Evolutionary conservation across 2,329 filamentous ascomycete genomes (phyloP), one percentile per base, ranked within the genome.

Genomic region (Phaeosphaeriaceae sp.): DNA sequence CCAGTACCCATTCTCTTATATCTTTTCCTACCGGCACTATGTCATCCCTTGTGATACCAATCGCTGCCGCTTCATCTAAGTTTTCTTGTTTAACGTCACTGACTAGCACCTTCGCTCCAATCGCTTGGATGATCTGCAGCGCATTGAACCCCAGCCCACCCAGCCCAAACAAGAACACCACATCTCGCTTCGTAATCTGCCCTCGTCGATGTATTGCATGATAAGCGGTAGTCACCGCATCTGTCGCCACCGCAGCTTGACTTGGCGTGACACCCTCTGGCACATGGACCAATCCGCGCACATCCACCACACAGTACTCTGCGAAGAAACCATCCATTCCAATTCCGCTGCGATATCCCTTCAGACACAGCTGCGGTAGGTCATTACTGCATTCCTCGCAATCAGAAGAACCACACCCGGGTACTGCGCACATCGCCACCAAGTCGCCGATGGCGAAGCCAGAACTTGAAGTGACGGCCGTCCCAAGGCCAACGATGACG

Each of bases 51-150:
- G 22, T 22, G 1, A 70, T 52, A 6, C 67, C 67, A 11, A 67
- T 56, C 17, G 54, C 57, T 2, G 61, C 51, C 8, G 65, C 67
- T n/a, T 59, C 64, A 30, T 67, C 64, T 11, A 70, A 32, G 49
- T 64, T 70, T 23, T 68, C 60, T 44, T 68, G 64, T 51, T 68
- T 68, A n/a, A 68, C 58, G 55, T 68, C 64, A 30, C 65, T 65
- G 7, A 69, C 65, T 11, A 69, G 32, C 6, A 69, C 67, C 43
- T 50, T 58, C 13, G 65, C 65, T 3, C 63, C 65, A 53, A 65
- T 66, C 13, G 63, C 61, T 21, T 52, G 48, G 21, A 69, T 64
- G 13, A 68, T 43, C 43, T 69, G 65, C 40, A 69, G 52, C 6
- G 67, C 65, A 57, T 69, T 69, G 53, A 69, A 68, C 0, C 67